These are phyloP conservation scores for Phalaenopsis equestris DNA, from an alignment of 106 monocot genomes.

Conservation along the genomic window DNA sequence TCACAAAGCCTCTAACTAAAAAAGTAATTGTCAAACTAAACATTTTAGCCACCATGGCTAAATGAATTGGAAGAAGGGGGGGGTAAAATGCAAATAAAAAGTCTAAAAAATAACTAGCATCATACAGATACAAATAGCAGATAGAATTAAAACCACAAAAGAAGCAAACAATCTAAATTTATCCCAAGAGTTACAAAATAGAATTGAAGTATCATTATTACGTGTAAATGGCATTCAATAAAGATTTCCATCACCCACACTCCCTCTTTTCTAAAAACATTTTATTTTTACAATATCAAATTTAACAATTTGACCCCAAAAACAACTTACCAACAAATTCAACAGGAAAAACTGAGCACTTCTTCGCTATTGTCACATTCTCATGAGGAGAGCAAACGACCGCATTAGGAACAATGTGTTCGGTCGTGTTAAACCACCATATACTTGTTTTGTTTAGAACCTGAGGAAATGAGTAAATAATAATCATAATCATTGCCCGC, in stretches of 20 bases:
- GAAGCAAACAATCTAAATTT: background rate
- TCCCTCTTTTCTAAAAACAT: background rate
- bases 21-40: background rate
- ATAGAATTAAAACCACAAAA: background rate
- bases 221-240: background rate
- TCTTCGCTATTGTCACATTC: conserved; percentile 96
- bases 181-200: background rate
- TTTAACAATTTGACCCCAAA: background rate
- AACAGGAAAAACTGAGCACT: conserved; percentile 91
- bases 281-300: background rate
- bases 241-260: background rate
- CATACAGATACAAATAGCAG: background rate
- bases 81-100: background rate
- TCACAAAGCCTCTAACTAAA: conserved; percentile 90
- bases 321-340: conserved; percentile 91
- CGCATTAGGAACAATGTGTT: conserved; percentile 88
- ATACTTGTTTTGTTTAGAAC: conserved; percentile 94
- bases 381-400: conserved; percentile 79
- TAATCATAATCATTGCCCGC: background rate
- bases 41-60: background rate
- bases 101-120: background rate
- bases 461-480: conserved; percentile 27
- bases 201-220: background rate
- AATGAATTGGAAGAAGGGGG: background rate
- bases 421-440: conserved; percentile 84